Base-by-base conservation (phyloP, 2,329 filamentous ascomycete species). In the Aphanocladium album region DNA sequence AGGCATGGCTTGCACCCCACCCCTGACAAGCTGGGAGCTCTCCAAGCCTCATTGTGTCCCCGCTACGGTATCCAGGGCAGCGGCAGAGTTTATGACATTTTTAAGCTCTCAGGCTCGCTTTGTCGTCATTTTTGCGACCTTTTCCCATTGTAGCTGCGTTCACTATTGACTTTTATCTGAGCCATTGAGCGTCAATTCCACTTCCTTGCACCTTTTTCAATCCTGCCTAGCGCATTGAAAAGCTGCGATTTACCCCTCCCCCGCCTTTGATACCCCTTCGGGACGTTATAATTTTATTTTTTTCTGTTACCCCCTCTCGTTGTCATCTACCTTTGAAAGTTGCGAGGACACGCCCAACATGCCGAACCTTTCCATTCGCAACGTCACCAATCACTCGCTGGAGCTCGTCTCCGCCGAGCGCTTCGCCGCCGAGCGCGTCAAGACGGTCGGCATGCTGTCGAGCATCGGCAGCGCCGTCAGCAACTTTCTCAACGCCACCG, bases 361-460 rank as follows among this genome's bases (percentile, higher is more conserved):
- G 80, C 73, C 77, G 19, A 73, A 76, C 61, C 77, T 96, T 66
- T 89, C 83, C 5, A 84, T 97, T 68, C 91, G 93, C 68, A 97
- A 97, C 73, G 78, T 96, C 65, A 93, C 90, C 49, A 79, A 84
- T 61, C 87, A 83, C 53, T 81, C 86, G n/a, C 78, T 96, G 60
- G 84, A 88, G 66, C 82, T 97, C 67, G 87, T 86, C 72, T 80
- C 71, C 62, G 79, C 93, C 62, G 89, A 96, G 77, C 87, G 88
- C 66, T 92, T 92, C 72, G 83, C 86, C 66, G 81, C 73, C 33
- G 71, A 77, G 62, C 72, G 73, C 25, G 67, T 76, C 77, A 57
- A 77, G 47, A 72, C 73, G 33, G 73, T 73, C 60, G 72, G 81
- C 64, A 72, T 79, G 17, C 66, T 82, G 41, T 72, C 71, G 65